Evolutionary conservation across 106 monocot species (phyloP).

Genomic region (Ottelia alismoides): DNA sequence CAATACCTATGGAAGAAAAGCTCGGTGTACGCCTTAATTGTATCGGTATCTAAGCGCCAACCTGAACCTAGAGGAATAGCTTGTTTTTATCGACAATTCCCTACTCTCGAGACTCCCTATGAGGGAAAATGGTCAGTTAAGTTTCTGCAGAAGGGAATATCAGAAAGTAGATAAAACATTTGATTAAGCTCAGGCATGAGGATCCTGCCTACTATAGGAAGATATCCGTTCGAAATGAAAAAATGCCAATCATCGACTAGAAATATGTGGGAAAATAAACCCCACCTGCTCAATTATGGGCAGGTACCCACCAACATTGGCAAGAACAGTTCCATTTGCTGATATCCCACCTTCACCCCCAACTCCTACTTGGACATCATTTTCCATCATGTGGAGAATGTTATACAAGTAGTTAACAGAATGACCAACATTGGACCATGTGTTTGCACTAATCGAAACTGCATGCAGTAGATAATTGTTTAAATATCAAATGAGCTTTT

Average conservation of each 20-base stretch:
- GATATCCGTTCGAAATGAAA: no score
- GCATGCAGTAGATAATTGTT: constrained; percentile 35
- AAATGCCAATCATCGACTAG: no score
- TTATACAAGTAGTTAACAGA: constrained; percentile 85
- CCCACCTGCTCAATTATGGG: constrained; percentile 79
- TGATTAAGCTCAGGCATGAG: no score
- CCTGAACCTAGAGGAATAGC: constrained; percentile 41
- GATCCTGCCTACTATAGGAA: no score
- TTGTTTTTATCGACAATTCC: constrained; percentile 73
- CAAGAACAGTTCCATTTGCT: constrained; percentile 37
- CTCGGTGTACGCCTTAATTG: constrained; percentile 56
- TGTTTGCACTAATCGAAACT: constrained; percentile 54
- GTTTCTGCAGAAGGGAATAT: no score
- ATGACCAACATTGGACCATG: constrained; percentile 83
- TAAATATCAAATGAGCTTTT: no score
- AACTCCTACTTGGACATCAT: constrained; percentile 75
- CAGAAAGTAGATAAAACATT: no score
- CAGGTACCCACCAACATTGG: constrained; percentile 77
- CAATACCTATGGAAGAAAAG: constrained; percentile 77
- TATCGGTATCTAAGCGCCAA: constrained; percentile 50
- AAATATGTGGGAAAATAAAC: no score
- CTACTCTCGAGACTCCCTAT: constrained; percentile 65
- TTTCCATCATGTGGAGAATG: constrained; percentile 87
- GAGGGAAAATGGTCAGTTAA: not conserved
- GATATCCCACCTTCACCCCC: constrained; percentile 84